These are phyloP conservation scores for Tillandsia fasciculata DNA, from an alignment of 176 grass and related monocot genomes.

Conservation along the genomic window DNA sequence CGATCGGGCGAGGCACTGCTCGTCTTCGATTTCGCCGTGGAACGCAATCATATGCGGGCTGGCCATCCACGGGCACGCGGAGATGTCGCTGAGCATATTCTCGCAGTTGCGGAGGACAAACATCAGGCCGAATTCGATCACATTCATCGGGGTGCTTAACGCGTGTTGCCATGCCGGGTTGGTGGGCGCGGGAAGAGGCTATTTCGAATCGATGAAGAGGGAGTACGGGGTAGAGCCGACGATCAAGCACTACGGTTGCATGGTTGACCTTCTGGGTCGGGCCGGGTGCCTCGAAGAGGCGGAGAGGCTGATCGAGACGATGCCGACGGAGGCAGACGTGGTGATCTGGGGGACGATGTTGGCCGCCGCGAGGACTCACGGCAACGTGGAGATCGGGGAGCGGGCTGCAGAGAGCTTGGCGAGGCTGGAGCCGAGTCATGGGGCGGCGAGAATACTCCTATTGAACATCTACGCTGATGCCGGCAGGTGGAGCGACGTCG, in stretches of 20 bases:
- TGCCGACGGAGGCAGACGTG: conserved; percentile 72
- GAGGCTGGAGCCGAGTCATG: conserved; percentile 46
- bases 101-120: conserved; percentile 30
- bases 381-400: conserved; percentile 52
- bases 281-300: conserved; percentile 75
- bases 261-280: conserved; percentile 69
- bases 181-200: conserved; percentile 31
- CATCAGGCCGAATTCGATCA: conserved; percentile 58
- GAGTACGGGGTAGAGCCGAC: conserved; percentile 47
- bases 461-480: conserved; percentile 56
- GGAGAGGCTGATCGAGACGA: conserved; percentile 32
- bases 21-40: conserved; percentile 51
- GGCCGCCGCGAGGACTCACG: conserved; percentile 52
- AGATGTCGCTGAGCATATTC: conserved; percentile 45
- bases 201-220: conserved; percentile 49
- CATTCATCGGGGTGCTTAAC: conserved; percentile 52
- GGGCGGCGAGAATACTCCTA: conserved; percentile 44
- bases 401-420: conserved; percentile 44
- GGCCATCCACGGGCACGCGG: conserved; percentile 61
- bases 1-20: conserved; percentile 21
- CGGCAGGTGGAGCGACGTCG: conserved; percentile 39
- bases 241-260: conserved; percentile 89
- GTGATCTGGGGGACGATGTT: conserved; percentile 68
- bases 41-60: conserved; percentile 72
- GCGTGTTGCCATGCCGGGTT: conserved; percentile 64